Conservation (phyloP, 1,284 basidiomycete genomes). For the Ceratobasidium sp. region DNA sequence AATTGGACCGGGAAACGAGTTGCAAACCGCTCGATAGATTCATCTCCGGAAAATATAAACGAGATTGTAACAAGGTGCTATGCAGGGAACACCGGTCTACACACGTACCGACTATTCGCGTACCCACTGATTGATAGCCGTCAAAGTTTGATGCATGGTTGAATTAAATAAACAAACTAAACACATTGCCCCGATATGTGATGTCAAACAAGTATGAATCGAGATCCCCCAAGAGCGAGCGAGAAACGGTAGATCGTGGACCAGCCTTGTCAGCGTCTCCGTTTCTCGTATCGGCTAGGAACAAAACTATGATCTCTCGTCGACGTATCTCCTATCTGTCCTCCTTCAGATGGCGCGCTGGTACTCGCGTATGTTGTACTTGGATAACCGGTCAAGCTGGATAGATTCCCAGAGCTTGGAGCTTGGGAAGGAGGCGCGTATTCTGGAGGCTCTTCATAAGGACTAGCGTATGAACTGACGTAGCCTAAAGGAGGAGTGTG, state of each 20-base stretch:
- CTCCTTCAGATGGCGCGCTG: background rate
- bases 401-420: background rate
- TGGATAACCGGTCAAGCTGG: background rate
- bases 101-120: background rate
- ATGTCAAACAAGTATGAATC: too few relatives aligned
- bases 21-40: conserved; percentile 12
- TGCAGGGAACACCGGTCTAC: background rate
- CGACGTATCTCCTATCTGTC: background rate
- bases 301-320: background rate
- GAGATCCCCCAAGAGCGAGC: too few relatives aligned
- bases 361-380: background rate
- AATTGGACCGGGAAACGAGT: conserved; percentile 20
- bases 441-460: conserved; percentile 9
- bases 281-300: background rate
- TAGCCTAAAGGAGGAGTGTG: background rate
- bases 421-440: conserved; percentile 1
- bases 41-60: conserved; percentile 6
- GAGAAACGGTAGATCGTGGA: background rate
- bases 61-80: conserved; percentile 17
- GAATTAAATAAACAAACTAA: too few relatives aligned
- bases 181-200: too few relatives aligned
- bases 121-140: too few relatives aligned
- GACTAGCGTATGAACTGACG: background rate
- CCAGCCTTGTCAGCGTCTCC: background rate
- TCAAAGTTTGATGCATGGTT: too few relatives aligned